phyloP scores from a whole-genome alignment of 2,329 filamentous ascomycete species.

The Chaetothyriales sp. region DNA sequence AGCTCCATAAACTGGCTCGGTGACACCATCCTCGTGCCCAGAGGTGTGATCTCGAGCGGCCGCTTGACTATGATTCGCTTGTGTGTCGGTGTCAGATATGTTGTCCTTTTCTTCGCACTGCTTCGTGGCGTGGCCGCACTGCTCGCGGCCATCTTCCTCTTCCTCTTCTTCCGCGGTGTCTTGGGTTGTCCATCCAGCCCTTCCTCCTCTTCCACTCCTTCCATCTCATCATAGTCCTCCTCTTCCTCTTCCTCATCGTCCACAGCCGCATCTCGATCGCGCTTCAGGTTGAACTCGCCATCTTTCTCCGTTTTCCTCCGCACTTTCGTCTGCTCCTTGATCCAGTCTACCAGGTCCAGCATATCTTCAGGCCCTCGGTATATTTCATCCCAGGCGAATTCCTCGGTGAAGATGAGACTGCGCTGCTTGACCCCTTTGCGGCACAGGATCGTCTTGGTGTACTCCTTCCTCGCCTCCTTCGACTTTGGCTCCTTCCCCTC shows the following conservation, averaged over 20 bases:
- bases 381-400: constrained; percentile 81
- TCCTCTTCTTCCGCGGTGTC: constrained; percentile 44
- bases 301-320: constrained; percentile 8
- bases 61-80: constrained; percentile 66
- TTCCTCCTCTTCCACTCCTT: neutral
- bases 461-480: constrained; percentile 45
- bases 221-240: neutral
- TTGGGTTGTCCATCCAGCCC: constrained; percentile 16
- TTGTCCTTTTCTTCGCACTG: constrained; percentile 26
- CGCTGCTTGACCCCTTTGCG: constrained; percentile 76
- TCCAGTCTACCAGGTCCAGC: constrained; percentile 46
- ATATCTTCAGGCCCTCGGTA: constrained; percentile 54
- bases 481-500: constrained; percentile 56
- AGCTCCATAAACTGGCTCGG: constrained; percentile 48
- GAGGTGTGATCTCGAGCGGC: constrained; percentile 81
- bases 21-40: constrained; percentile 75
- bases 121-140: constrained; percentile 29
- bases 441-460: constrained; percentile 79
- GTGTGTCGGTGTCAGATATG: constrained; percentile 47
- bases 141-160: constrained; percentile 15
- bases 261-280: constrained; percentile 17
- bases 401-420: constrained; percentile 79
- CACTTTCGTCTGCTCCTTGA: constrained; percentile 58
- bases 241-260: constrained; percentile 24
- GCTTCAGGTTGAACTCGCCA: constrained; percentile 13